phyloP scores from a whole-genome alignment of 345 rosid genomes.

The Xanthoceras sorbifolium region DNA sequence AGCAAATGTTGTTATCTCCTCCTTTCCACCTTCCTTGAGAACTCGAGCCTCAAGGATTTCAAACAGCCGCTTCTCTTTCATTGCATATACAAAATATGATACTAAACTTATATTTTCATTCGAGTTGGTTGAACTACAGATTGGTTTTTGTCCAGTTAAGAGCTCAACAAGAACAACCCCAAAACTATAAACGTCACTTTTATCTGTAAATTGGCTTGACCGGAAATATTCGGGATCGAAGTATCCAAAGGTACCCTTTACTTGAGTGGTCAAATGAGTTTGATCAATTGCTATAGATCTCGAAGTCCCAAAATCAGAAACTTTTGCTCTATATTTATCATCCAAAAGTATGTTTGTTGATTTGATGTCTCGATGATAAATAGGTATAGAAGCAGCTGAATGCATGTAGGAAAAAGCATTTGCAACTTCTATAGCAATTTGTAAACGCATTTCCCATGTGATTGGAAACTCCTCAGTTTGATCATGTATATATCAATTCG shows the following conservation, averaged over 20 bases:
- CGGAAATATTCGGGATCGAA: too few relatives aligned
- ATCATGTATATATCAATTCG: too few relatives aligned
- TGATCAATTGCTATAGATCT: too few relatives aligned
- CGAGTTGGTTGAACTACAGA: too few relatives aligned
- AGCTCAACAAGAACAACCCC: too few relatives aligned
- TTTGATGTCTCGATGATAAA: constrained; percentile 17
- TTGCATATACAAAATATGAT: constrained; percentile 5
- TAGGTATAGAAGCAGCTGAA: constrained; percentile 13
- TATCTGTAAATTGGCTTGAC: too few relatives aligned
- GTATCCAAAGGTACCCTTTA: neutral
- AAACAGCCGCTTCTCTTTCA: constrained; percentile 17
- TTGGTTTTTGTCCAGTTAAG: too few relatives aligned
- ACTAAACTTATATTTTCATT: neutral
- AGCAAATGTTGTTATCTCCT: neutral
- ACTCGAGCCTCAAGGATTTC: constrained; percentile 10
- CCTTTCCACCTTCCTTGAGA: constrained; percentile 8
- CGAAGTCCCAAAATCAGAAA: too few relatives aligned
- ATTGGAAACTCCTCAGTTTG: too few relatives aligned
- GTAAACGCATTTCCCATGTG: constrained; percentile 24
- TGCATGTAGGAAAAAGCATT: constrained; percentile 21
- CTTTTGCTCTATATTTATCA: too few relatives aligned
- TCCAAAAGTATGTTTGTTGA: constrained; percentile 6
- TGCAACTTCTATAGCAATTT: constrained; percentile 1
- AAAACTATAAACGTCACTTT: too few relatives aligned
- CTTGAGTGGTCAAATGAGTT: constrained; percentile 21